Evolutionary conservation across 306 rosid species (phyloP).

Genomic region (Oxytropis ochrocephala): DNA sequence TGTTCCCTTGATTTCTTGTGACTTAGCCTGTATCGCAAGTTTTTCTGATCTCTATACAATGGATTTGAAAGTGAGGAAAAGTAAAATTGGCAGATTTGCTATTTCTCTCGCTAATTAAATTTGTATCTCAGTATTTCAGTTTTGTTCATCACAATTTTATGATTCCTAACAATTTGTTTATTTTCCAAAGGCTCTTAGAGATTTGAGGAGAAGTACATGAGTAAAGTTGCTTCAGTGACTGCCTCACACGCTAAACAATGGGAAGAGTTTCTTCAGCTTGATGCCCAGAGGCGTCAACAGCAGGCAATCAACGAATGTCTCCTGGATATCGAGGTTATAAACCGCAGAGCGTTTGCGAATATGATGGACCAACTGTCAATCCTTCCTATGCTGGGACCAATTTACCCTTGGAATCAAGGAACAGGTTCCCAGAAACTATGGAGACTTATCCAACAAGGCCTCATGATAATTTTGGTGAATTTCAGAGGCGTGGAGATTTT

Average conservation of each 20-base stretch:
- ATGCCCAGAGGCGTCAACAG: constrained; percentile 70
- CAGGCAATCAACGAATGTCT: constrained; percentile 63
- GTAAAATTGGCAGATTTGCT: not conserved
- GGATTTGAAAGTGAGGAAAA: constrained; percentile 1
- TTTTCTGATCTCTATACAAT: not conserved
- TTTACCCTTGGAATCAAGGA: constrained; percentile 63
- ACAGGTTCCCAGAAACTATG: constrained; percentile 56
- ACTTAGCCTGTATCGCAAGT: not conserved
- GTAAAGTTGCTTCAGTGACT: constrained; percentile 66
- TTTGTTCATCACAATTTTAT: not conserved
- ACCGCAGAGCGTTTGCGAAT: constrained; percentile 62
- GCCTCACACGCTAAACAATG: constrained; percentile 66
- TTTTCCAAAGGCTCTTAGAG: constrained; percentile 64
- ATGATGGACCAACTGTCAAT: constrained; percentile 52
- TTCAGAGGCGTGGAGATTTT: constrained; percentile 73
- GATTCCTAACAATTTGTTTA: constrained; percentile 9
- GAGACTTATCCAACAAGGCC: constrained; percentile 70
- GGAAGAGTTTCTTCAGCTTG: constrained; percentile 84
- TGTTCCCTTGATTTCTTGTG: not conserved
- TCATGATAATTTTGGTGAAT: constrained; percentile 69
- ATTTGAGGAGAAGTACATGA: constrained; percentile 80
- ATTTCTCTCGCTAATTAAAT: not conserved
- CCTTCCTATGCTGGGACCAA: constrained; percentile 53
- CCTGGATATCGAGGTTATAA: constrained; percentile 69
- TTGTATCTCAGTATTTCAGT: not conserved